Conservation (phyloP, 768 basidiomycete genomes). For the Myochromella boudieri region DNA sequence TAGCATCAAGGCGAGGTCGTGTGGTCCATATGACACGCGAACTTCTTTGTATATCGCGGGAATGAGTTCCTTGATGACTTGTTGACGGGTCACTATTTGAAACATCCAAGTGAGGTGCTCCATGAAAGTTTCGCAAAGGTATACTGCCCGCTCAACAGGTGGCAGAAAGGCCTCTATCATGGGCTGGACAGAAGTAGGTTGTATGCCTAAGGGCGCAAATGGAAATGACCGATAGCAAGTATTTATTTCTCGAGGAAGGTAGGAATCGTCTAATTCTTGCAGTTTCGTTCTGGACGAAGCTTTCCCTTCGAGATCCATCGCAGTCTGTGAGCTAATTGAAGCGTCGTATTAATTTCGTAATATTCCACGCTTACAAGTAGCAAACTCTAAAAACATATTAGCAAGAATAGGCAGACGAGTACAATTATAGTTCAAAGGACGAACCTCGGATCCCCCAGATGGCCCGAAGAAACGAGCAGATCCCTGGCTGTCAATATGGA, state of each 20-base stretch:
- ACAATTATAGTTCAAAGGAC: slow-evolving; percentile 12
- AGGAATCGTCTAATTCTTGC: slow-evolving; percentile 41
- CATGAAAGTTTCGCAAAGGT: slow-evolving; percentile 45
- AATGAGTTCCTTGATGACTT: slow-evolving; percentile 44
- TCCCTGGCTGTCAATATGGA: slow-evolving; percentile 43
- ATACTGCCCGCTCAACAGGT: slow-evolving; percentile 37
- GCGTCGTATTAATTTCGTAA: not conserved
- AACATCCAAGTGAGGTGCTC: slow-evolving; percentile 54
- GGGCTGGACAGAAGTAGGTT: slow-evolving; percentile 30
- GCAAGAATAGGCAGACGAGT: slow-evolving; percentile 5
- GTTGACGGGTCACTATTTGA: slow-evolving; percentile 44
- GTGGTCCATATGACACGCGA: slow-evolving; percentile 40
- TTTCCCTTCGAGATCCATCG: slow-evolving; percentile 23
- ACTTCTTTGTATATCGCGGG: slow-evolving; percentile 43
- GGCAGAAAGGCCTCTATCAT: slow-evolving; percentile 49
- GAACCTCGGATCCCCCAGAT: slow-evolving; percentile 50
- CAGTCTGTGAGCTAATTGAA: slow-evolving; percentile 16
- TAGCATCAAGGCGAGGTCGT: slow-evolving; percentile 49
- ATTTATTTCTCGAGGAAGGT: slow-evolving; percentile 44
- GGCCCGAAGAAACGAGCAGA: slow-evolving; percentile 45
- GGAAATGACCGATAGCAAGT: slow-evolving; percentile 45
- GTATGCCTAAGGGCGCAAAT: slow-evolving; percentile 38
- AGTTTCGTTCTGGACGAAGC: slow-evolving; percentile 14
- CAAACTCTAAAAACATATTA: slow-evolving; percentile 33
- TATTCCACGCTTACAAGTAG: slow-evolving; percentile 33